Base-by-base conservation (phyloP, 2,329 filamentous ascomycete genomes). In the Daldinia sp. region DNA sequence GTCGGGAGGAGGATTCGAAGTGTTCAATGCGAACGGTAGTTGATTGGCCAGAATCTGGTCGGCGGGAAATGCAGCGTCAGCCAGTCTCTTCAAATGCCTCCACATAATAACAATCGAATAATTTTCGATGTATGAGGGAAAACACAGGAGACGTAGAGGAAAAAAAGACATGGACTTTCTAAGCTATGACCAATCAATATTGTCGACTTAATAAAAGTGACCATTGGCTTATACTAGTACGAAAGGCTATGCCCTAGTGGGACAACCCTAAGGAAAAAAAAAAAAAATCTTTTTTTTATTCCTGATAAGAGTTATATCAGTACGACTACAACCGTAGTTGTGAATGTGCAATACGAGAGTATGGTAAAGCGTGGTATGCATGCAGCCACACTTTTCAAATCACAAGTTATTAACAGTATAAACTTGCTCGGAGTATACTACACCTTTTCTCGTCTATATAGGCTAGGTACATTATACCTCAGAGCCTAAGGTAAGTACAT, bases 1-100 rank as follows among this genome's bases (percentile, higher is more conserved):
- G 56, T 65, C 67, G 69, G 67, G 62, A 70, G 50, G 33, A 71
- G 62, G 69, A 71, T 69, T 69, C 53, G 56, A 60, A 56, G 53
- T 67, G 58, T 65, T 55, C 62, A 35, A 67, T 63, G 63, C 58
- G 69, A 67, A 65, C n/a, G 33, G 20, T 5, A n/a, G 6, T 13
- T 65, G 55, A 69, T 71, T 69, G 67, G 67, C 23, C 42, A 28
- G 10, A 60, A 39, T 28, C 54, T 44, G 58, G 30, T 44, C 61
- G 64, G 63, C 61, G 61, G 63, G 67, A 65, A 63, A 66, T 67
- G 64, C 67, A 55, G 50, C 58, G 50, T 55, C 48, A 58, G 64
- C 41, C 41, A 48, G 44, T 42, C 28, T 33, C 39, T 54, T 37
- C 48, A 66, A 42, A 28, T 42, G 39, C 58, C 68, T 62, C 65